Conservation (phyloP, 1,284 basidiomycete species). For the Austroboletus sp. region DNA sequence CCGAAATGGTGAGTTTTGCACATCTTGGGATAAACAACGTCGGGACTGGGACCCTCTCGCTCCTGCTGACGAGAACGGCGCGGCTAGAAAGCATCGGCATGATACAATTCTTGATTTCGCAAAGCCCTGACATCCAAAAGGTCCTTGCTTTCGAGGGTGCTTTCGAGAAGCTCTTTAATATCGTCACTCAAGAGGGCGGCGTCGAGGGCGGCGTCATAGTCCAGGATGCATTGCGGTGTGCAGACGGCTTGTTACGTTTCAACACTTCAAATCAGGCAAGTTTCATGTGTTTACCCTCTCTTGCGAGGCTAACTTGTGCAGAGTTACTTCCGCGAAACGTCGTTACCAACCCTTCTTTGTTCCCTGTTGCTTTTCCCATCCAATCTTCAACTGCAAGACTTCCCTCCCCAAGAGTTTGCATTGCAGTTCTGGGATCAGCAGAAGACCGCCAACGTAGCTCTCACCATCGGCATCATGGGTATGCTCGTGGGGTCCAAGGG, state of each 20-base stretch:
- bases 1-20: conserved; percentile 57
- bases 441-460: conserved; percentile 71
- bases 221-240: conserved; percentile 78
- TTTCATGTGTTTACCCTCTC: conserved; percentile 2
- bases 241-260: conserved; percentile 82
- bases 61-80: conserved; percentile 18
- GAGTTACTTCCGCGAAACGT: conserved; percentile 96
- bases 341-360: conserved; percentile 74
- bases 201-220: conserved; percentile 87
- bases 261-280: conserved; percentile 92
- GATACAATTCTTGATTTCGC: conserved; percentile 74
- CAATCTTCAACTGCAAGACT: conserved; percentile 54
- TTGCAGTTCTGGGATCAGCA: conserved; percentile 95
- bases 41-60: neutral
- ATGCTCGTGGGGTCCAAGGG: conserved; percentile 71
- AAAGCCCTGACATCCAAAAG: conserved; percentile 94
- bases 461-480: conserved; percentile 75
- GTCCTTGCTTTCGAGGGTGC: conserved; percentile 95
- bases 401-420: conserved; percentile 85
- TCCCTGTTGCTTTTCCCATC: conserved; percentile 84
- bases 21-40: neutral
- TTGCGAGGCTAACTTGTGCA: conserved; percentile 31
- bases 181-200: conserved; percentile 82
- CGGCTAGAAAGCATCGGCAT: conserved; percentile 72
- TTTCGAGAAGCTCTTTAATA: conserved; percentile 92